phyloP scores from a whole-genome alignment of 176 grass and related monocot species.

The Juncus inflexus region DNA sequence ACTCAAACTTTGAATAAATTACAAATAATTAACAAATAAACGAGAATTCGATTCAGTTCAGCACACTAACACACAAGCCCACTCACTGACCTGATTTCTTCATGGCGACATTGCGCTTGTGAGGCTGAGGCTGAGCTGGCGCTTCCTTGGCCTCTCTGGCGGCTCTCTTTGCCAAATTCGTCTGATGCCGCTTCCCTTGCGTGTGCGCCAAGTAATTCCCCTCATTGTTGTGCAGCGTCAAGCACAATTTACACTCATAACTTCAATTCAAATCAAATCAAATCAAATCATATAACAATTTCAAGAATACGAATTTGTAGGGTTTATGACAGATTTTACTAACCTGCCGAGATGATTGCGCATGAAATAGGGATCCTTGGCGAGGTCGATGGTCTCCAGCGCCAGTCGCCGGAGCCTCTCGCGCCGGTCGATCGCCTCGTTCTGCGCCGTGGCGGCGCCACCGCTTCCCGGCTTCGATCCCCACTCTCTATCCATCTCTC shows the following conservation, averaged over 20 bases:
- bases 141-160: slow-evolving; percentile 92
- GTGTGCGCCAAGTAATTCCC: slow-evolving; percentile 96
- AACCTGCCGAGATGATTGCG: slow-evolving; percentile 95
- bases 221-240: slow-evolving; percentile 98
- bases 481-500: slow-evolving; percentile 83
- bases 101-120: slow-evolving; percentile 79
- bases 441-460: slow-evolving; percentile 81
- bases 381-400: slow-evolving; percentile 97
- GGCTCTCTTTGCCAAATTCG: slow-evolving; percentile 92
- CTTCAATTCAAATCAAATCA: slow-evolving; percentile 21
- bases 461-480: slow-evolving; percentile 93
- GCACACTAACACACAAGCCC: neutral
- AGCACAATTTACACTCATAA: slow-evolving; percentile 92
- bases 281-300: slow-evolving; percentile 2
- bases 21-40: too few relatives aligned
- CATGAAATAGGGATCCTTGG: slow-evolving; percentile 99
- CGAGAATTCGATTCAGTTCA: too few relatives aligned
- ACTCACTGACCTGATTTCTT: slow-evolving; percentile 76
- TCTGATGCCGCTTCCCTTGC: slow-evolving; percentile 96
- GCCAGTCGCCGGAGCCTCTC: slow-evolving; percentile 88
- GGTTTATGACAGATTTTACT: slow-evolving; percentile 26
- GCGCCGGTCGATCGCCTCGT: slow-evolving; percentile 95
- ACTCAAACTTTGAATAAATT: too few relatives aligned
- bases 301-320: neutral
- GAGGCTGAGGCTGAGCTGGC: slow-evolving; percentile 82